Evolutionary conservation across 305 asterid genomes (phyloP), one percentile per base, ranked within the genome.

Genomic region (Striga hermonthica): DNA sequence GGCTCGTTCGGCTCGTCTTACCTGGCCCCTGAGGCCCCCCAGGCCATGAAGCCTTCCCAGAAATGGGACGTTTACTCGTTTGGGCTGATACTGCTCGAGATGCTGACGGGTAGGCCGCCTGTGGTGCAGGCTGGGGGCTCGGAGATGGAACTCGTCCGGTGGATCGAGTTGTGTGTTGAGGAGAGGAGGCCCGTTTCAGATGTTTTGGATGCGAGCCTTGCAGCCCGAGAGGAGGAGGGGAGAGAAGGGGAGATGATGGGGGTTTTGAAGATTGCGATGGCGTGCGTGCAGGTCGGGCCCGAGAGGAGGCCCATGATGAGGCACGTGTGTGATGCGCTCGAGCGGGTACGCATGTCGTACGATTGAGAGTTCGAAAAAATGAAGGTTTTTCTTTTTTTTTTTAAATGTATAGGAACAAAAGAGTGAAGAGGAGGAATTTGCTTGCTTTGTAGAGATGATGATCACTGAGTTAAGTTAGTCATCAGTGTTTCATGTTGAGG

Each of bases 41-140:
- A 83, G 70, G 78, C 73, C 45, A 82, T 80, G 39, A 88, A 88
- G 63, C 95, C 97, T 3, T 88, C 96, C 2, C 96, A 88, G 59
- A 91, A 91, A 48, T 88, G 98, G 98, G 98, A 91, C 54, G 84
- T 88, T 34, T 91, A 84, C 77, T 88, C 98, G 0, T 91, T 79
- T 6, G 96, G 96, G 1, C 71, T 88, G 47, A 81, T 91, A 37
- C 57, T 88, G 50, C 78, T 91, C 34, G 96, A 91, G 68, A 76
- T 88, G 76, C 67, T 86, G n/a, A 86, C 90, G 0, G 95, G 96
- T 12, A 80, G 84, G 59, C 56, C 78, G 9, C 84, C 93, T 0
- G 10, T 81, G 4, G 83, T 84, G 47, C 92, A 75, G 71, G 82
- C 82, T 6, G 95, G 90, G 5, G 50, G 67, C 39, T 63, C 78